Base-by-base conservation (phyloP, 306 rosid species). In the Cucumis sativus region DNA sequence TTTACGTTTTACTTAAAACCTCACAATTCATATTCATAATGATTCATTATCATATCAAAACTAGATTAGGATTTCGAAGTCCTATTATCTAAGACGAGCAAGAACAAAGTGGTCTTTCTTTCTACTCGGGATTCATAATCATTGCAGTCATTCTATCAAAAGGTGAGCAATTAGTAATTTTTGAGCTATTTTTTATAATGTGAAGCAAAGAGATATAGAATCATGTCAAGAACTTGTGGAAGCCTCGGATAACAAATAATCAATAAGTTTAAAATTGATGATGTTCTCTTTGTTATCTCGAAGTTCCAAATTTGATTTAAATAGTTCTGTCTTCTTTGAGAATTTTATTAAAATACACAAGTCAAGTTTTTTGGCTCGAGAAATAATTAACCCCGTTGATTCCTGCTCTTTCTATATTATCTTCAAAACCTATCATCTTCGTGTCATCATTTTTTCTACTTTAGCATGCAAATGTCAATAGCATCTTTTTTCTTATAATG, bases 281-380 rank as follows among this genome's bases (percentile, higher is more conserved):
- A 17, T 1, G 10, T 69, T n/a, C 75, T 69, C 75, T 13, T 8
- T 12, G 35, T 41, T 69, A 12, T 45, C 75, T 69, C 56, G 39
- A 21, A 69, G 39, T 41, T 23, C 17, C 9, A 21, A 45, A 43
- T 43, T 20, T 39, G 33, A 67, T 67, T 40, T 20, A 68, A 68
- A 41, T 20, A 20, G 1, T 1, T 71, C 25, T 49, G 40, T 49
- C 28, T 49, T 47, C 6, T 71, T 16, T 54, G 7, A 15, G 35
- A 45, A 14, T 47, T 45, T 7, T 23, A 71, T 71, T 71, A 71
- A 15, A 41, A 47, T 47, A 45, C 21, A 7, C 40, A 20, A 49
- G 59, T 47, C 59, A 16, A 71, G 59, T 45, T 71, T 49, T 71
- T 59, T 71, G 76, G 76, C 58, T 28, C 76, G 49, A 69, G 75